A percentile compares a stretch with the other conserved stretches of the same genome.
Conservation (phyloP, 2,329 filamentous ascomycete species). For the Cryphonectria naterciae region DNA sequence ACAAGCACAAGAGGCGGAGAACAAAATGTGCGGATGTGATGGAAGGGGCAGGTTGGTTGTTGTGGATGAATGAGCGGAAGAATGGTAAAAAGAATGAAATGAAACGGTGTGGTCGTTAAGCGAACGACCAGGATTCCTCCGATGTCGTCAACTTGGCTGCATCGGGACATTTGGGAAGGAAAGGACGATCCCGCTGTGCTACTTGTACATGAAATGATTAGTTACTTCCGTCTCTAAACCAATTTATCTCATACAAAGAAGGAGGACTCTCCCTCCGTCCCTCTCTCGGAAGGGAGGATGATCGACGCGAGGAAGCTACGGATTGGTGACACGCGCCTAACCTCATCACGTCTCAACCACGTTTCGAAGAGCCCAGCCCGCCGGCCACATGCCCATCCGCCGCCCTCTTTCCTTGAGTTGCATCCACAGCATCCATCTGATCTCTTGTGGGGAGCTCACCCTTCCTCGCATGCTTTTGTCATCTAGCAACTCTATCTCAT, state of each 20-base stretch:
- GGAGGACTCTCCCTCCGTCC: neutral
- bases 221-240: neutral
- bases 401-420: neutral
- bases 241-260: neutral
- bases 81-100: neutral
- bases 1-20: neutral
- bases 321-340: conserved; percentile 18
- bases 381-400: conserved; percentile 28
- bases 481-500: conserved; percentile 24
- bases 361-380: conserved; percentile 30
- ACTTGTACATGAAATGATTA: neutral
- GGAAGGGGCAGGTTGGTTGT: neutral
- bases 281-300: neutral
- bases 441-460: conserved; percentile 1
- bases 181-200: neutral
- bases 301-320: conserved; percentile 11
- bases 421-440: neutral
- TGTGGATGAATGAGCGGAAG: neutral
- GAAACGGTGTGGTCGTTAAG: neutral
- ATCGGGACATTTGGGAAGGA: neutral
- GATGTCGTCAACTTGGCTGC: neutral
- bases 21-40: neutral
- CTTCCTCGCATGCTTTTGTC: neutral
- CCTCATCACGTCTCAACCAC: conserved; percentile 33
- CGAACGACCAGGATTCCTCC: neutral